Conservation (phyloP, 2,329 filamentous ascomycete species). For the Paecilomyces formosus region DNA sequence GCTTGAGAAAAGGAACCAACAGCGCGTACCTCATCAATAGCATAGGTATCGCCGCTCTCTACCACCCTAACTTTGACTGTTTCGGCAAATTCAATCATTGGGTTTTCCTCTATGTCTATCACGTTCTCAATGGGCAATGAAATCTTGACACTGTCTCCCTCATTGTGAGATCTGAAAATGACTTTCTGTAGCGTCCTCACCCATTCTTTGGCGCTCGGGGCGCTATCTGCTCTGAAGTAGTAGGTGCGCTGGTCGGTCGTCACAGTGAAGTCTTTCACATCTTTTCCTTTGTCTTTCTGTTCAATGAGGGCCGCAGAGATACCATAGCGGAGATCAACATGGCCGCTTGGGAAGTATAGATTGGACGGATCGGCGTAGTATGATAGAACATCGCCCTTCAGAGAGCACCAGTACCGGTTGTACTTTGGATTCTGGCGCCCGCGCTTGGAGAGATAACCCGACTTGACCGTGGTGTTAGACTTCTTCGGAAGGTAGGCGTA, state of each 20-base stretch:
- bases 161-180: constrained; percentile 92
- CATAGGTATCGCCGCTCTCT: constrained; percentile 88
- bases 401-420: constrained; percentile 83
- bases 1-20: not conserved
- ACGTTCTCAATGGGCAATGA: constrained; percentile 82
- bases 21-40: constrained; percentile 72
- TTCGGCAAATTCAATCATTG: constrained; percentile 84
- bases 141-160: constrained; percentile 95
- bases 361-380: constrained; percentile 82
- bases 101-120: constrained; percentile 85
- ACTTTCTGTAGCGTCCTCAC: constrained; percentile 88
- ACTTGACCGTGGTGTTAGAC: constrained; percentile 70
- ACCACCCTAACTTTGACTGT: constrained; percentile 91
- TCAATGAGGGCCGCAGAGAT: constrained; percentile 76
- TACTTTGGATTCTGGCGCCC: constrained; percentile 83
- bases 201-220: constrained; percentile 88
- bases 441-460: constrained; percentile 80
- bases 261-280: constrained; percentile 69
- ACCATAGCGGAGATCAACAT: constrained; percentile 85
- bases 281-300: constrained; percentile 59
- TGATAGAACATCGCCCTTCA: constrained; percentile 85
- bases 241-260: constrained; percentile 77
- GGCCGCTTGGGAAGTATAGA: constrained; percentile 83
- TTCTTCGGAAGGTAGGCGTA: constrained; percentile 97
- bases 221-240: constrained; percentile 82